Evolutionary conservation across 768 basidiomycete species (phyloP), one percentile per base, ranked within the genome.

Genomic region (Boletus subparvulus): DNA sequence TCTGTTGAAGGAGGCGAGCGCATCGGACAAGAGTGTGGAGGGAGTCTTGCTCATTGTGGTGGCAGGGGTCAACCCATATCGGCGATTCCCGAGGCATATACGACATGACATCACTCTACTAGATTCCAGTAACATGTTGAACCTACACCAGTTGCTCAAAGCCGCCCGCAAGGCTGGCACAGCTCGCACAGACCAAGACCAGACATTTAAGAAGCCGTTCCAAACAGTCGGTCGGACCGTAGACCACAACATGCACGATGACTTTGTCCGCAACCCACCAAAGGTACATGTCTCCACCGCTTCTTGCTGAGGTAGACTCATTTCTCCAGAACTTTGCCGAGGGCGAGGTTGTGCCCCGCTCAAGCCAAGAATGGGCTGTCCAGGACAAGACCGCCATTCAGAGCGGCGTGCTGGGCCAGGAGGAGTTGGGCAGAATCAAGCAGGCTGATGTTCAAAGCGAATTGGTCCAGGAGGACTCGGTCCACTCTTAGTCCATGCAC

Each of bases 1-100:
- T 53, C 74, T 74, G 50, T 73, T 74, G 60, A 80, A 74, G 42
- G 73, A 66, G 5, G 71, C 67, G 52, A 80, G 66, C 24, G 79
- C 77, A 53, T 80, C 77, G 12, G 75, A 70, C 52, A 78, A 58
- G 51, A 74, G 64, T n/a, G 69, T 55, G 8, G 76, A 69, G 10
- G 76, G 74, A 8, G 70, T 56, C 52, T 72, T 70, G 57, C 37
- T 73, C 71, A 68, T 74, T 17, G 60, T 64, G 17, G 16, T 37
- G 13, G 43, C 47, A 39, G 50, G 44, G 60, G n/a, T 50, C 43
- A 65, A 62, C 58, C 26, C 50, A 53, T 62, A 35, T 61, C 67
- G 71, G 69, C 39, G 7, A 56, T 53, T 59, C 4, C 69, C 71
- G 69, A 57, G 6, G 4, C 39, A 33, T 9, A 37, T 21, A 37